These are phyloP conservation scores for Solanum dulcamara DNA, from an alignment of 257 asterid genomes.

Conservation along the genomic window DNA sequence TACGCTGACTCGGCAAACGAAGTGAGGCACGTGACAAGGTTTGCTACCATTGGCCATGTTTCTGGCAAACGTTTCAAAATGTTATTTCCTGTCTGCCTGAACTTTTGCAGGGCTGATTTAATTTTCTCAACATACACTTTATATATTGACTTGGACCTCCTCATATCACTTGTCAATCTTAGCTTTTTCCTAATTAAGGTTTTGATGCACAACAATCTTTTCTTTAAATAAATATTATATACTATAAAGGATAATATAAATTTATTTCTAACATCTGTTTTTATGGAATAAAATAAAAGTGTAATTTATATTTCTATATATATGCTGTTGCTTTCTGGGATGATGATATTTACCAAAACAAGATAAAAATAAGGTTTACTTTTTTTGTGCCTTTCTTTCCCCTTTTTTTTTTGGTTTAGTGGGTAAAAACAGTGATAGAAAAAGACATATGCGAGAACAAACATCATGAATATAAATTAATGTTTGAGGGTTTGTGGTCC, in stretches of 20 bases:
- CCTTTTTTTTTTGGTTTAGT: not conserved
- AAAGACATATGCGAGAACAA: conserved; percentile 7
- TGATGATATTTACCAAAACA: conserved; percentile 12
- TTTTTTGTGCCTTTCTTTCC: not conserved
- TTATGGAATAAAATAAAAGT: not conserved
- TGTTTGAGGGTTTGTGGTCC: conserved; percentile 30
- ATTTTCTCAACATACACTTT: not conserved
- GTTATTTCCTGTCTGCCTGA: not conserved
- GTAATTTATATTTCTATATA: not conserved
- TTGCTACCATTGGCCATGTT: conserved; percentile 8
- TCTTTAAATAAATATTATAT: not conserved
- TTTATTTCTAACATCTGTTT: not conserved
- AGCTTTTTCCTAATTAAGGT: not conserved
- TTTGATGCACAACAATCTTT: not conserved
- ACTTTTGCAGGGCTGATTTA: not conserved
- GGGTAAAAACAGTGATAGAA: conserved; percentile 1
- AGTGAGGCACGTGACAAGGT: conserved; percentile 17
- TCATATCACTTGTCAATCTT: not conserved
- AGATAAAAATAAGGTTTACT: not conserved
- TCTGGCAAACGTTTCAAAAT: not conserved
- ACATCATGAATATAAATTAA: conserved; percentile 16
- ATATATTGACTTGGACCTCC: not conserved
- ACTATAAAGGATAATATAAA: not conserved
- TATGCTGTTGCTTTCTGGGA: not conserved
- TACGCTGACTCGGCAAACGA: not conserved